These are phyloP conservation scores for Kodamaea restingae DNA, from an alignment of 805 yeast genomes.

Conservation along the genomic window DNA sequence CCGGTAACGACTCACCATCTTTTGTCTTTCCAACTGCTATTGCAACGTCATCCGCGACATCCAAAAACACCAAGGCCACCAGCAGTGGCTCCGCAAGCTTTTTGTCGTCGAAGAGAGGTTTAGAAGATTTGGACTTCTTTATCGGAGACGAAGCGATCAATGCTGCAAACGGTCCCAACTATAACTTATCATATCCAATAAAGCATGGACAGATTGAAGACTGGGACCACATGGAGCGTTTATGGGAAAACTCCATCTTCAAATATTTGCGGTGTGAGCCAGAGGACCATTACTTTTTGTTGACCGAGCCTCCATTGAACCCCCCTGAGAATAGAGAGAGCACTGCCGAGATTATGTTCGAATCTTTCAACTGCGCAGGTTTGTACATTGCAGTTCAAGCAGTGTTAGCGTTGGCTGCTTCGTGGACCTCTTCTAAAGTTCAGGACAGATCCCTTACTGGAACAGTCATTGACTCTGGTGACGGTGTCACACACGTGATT, in stretches of 20 bases:
- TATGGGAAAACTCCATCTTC: conserved; percentile 96
- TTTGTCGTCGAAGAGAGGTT: conserved; percentile 72
- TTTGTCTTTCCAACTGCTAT: conserved; percentile 97
- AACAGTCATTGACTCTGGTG: conserved; percentile 97
- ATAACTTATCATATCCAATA: conserved; percentile 86
- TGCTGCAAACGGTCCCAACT: conserved; percentile 88
- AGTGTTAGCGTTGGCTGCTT: conserved; percentile 95
- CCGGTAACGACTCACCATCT: conserved; percentile 97
- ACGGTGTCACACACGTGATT: conserved; percentile 98
- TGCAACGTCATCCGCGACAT: conserved; percentile 60
- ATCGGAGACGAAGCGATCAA: conserved; percentile 94
- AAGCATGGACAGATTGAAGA: conserved; percentile 97
- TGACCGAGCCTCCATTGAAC: conserved; percentile 97
- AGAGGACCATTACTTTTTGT: conserved; percentile 91
- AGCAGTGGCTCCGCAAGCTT: conserved; percentile 37
- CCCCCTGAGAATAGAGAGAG: conserved; percentile 99
- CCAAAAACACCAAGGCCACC: conserved; percentile 37
- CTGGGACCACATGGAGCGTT: conserved; percentile 99
- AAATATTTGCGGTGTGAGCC: conserved; percentile 97
- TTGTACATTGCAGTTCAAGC: conserved; percentile 98
- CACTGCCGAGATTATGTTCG: conserved; percentile 98
- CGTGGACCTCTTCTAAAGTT: conserved; percentile 97
- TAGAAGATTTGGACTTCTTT: conserved; percentile 89
- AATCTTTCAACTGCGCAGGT: conserved; percentile 97
- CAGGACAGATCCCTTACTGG: conserved; percentile 95